Conservation (phyloP, 495 filamentous ascomycete species). For the Penicillium soppii region DNA sequence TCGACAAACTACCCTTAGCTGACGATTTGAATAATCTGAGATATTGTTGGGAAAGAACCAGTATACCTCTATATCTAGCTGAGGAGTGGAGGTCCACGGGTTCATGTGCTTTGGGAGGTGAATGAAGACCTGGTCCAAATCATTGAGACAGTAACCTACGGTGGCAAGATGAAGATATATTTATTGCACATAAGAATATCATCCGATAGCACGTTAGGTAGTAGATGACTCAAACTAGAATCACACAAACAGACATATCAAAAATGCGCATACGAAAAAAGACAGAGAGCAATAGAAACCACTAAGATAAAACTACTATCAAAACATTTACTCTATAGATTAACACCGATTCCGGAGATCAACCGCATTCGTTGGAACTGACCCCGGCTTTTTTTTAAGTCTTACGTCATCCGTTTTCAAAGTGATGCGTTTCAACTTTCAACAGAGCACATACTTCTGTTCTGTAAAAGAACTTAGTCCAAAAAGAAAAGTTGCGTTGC, state of each 20-base stretch:
- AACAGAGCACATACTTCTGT: constrained; percentile 7
- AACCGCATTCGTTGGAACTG: constrained; percentile 24
- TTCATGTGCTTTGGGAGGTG: not conserved
- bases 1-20: not conserved
- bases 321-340: not conserved
- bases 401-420: constrained; percentile 44
- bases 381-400: constrained; percentile 29
- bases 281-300: too few species aligned
- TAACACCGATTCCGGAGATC: constrained; percentile 5
- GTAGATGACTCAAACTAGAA: too few species aligned
- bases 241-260: not conserved
- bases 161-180: not conserved
- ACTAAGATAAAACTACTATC: not conserved
- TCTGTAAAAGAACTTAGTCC: not conserved
- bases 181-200: too few species aligned
- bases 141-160: not conserved
- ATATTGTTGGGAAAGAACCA: constrained; percentile 51
- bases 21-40: constrained; percentile 30
- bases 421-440: constrained; percentile 10
- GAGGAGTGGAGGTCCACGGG: too few species aligned
- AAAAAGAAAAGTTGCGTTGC: not conserved
- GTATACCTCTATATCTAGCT: constrained; percentile 3
- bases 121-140: not conserved
- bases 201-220: too few species aligned
- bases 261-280: too few species aligned